phyloP scores from a whole-genome alignment of 192 early-diverging fungal species.

The Coemansia sp. region DNA sequence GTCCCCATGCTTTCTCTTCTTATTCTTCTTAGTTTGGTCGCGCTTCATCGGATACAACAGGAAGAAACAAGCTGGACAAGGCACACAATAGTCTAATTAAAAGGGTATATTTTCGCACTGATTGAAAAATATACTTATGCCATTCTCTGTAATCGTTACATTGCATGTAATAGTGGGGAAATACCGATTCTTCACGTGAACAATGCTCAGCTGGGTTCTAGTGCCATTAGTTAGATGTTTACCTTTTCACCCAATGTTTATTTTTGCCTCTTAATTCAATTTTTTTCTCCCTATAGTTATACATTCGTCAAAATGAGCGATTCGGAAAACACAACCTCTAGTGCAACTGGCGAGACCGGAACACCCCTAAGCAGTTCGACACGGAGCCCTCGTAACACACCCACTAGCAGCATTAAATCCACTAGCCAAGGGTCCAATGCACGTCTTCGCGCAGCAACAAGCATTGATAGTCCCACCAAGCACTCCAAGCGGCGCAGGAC shows the following conservation, averaged over 20 bases:
- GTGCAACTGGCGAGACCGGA: not conserved
- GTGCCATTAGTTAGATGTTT: not conserved
- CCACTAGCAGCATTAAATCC: not conserved
- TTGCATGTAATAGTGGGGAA: conserved; percentile 1
- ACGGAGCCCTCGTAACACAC: not conserved
- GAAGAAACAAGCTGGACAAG: not conserved
- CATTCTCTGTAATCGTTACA: not conserved
- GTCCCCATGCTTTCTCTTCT: too few species aligned
- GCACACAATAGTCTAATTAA: not conserved
- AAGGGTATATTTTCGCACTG: not conserved
- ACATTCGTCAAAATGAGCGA: conserved; percentile 1
- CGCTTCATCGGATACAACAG: not conserved
- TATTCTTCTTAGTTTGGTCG: too few species aligned
- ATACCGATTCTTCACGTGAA: not conserved
- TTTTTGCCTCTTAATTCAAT: not conserved
- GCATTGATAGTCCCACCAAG: not conserved
- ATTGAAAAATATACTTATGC: too few species aligned
- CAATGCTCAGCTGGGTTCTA: not conserved
- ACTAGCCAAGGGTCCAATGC: not conserved
- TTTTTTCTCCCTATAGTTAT: not conserved
- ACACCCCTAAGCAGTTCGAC: not conserved
- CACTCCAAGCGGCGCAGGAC: conserved; percentile 18
- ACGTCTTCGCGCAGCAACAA: not conserved
- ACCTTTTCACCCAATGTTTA: not conserved
- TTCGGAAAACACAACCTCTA: not conserved